Evolutionary conservation across 164 flowering plant species (phyloP), one percentile per base, ranked within the genome.

Genomic region (Piper betle): DNA sequence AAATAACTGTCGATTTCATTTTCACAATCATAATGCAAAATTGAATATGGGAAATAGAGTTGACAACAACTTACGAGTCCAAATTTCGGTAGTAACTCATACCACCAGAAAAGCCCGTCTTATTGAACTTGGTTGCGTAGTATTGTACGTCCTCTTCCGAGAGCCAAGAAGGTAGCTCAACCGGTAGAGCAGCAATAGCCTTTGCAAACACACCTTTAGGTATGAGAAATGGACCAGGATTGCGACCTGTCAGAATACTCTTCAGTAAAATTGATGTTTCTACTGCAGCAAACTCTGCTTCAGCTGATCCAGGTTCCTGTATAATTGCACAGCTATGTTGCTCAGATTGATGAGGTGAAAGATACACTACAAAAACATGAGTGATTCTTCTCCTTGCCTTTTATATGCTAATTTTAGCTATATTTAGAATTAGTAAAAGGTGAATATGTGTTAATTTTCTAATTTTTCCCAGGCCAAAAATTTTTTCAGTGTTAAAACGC

Each of bases 221-320:
- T 56, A 80, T 73, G 40, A 80, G 64, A 46, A 58, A 42, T 37
- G 37, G 41, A 48, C 77, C 80, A 12, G 78, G 52, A 18, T 59
- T 62, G 18, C 39, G 61, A 17, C 52, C 52, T 33, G 76, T 68
- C 38, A 85, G 57, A 55, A 80, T 69, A 63, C 70, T 80, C 77
- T 79, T 82, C 73, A 81, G 67, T 18, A 81, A 66, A 6, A 78
- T 73, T 55, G 68, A 52, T 48, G 64, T 71, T 53, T 78, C 84
- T 19, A 73, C 72, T 56, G 64, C 66, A 37, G 81, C 79, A 64
- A 84, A 79, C 4, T 80, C 79, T 62, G 58, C 72, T 66, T 82
- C 86, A 52, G 82, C 81, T 67, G 74, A 73, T 58, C 87, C 84
- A 4, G 82, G 78, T 64, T 81, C 78, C 81, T 75, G 40, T n/a